Base-by-base conservation (phyloP, 1,284 basidiomycete species). In the Rhodotorula sp. region DNA sequence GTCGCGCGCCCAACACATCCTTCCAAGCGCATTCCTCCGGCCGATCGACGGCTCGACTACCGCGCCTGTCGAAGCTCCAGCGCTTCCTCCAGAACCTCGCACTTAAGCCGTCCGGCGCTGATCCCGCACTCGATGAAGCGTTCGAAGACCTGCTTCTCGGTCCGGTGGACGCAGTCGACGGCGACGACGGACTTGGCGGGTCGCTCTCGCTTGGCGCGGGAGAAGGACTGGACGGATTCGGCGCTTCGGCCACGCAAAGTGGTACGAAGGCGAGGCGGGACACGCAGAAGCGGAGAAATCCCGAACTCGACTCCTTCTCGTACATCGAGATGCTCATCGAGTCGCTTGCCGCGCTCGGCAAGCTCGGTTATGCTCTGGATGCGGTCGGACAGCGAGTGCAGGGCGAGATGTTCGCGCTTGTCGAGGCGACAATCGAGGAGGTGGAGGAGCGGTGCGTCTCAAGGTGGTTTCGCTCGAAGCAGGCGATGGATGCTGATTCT, bases 311-410 rank as follows among this genome's bases (percentile, higher is more conserved):
- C 80, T 94, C 92, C 1, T 99, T 97, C 81, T 81, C 87, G 8
- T 99, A 98, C 80, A 89, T 99, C 74, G 96, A 99, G 81, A 92
- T 88, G 26, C 84, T 99, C 4, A 83, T 99, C 28, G 96, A 99
- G 80, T 90, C 93, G 16, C 84, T 99, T 16, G 89, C 93, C 16
- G 88, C 92, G 5, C 84, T 99, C 13, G 95, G 94, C 22, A 91
- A 91, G 79, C 84, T 99, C 1, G 91, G 92, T 4, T 86, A 84
- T 60, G 92, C 88, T 9, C 83, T 99, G 37, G 96, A 99, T 77
- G 86, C 86, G 52, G 83, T 99, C 46, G 84, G 87, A 2, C 94
- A 98, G 80, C 86, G 94, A 50, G 83, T 96, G 10, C 86, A 90
- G 1, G 83, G 86, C 59, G 96, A 99, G 81, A 86, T 99, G 31